phyloP scores from a whole-genome alignment of 768 basidiomycete genomes.

The Pisolithus sp. region DNA sequence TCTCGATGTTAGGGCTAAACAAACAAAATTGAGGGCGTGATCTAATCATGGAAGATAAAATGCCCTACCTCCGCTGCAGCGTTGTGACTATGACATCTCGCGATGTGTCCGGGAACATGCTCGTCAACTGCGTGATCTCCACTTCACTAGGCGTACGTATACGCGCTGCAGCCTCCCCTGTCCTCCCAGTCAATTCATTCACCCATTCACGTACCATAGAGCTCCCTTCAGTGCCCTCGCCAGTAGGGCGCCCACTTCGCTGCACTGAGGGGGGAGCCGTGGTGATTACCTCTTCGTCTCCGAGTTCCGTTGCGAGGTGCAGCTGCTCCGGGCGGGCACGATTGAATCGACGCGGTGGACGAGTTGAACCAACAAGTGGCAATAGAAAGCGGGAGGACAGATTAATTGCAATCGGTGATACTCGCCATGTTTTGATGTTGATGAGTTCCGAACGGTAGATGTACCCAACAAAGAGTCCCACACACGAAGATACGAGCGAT shows the following conservation, averaged over 20 bases:
- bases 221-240: constrained; percentile 24
- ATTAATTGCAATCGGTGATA: constrained; percentile 52
- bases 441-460: constrained; percentile 81
- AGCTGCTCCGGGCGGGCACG: constrained; percentile 63
- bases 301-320: constrained; percentile 14
- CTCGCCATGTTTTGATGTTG: constrained; percentile 71
- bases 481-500: constrained; percentile 51
- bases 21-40: constrained; percentile 3
- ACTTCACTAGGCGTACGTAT: constrained; percentile 67
- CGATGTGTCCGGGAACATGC: constrained; percentile 79
- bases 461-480: constrained; percentile 67
- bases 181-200: constrained; percentile 65
- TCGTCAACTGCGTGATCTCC: constrained; percentile 67
- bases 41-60: constrained; percentile 4
- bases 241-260: constrained; percentile 17
- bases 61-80: constrained; percentile 71
- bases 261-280: constrained; percentile 42
- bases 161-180: constrained; percentile 46
- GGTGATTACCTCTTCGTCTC: constrained; percentile 57
- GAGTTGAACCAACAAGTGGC: constrained; percentile 62
- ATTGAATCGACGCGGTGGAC: constrained; percentile 59
- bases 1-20: constrained; percentile 67
- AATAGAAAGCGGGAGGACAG: constrained; percentile 53
- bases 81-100: constrained; percentile 70
- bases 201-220: constrained; percentile 77